Evolutionary conservation across 192 early-diverging fungal genomes (phyloP), one percentile per base, ranked within the genome.

Genomic region (Chytriomyces confervae): DNA sequence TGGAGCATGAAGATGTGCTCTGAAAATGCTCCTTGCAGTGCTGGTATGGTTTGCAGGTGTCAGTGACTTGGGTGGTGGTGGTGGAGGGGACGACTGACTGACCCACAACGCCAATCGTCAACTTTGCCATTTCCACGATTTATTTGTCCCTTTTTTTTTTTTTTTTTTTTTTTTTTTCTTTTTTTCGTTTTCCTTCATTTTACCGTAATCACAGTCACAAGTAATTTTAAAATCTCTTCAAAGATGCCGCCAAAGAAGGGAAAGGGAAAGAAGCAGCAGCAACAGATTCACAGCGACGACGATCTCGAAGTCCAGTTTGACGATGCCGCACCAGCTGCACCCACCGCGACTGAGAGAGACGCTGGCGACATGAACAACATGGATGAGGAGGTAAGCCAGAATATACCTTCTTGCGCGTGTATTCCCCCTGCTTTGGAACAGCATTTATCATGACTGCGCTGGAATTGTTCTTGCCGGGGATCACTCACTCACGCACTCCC

Each of bases 11-110:
- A 86, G 60, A 97, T 88, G 77, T 98, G 97, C 80, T 98, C 97
- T 16, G 87, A 77, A 73, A 97, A 98, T 29, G 97, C 97, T n/a
- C 97, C 97, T 80, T 98, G 97, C 7, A 98, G 90, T n/a, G 95
- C 95, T 83, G 77, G 50, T 13, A 23, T 23, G 9, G 45, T 10
- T 44, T 64, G 45, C 63, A 29, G 51, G 10, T 72, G 63, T 20
- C 11, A 23, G 36, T 13, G 67, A 18, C 13, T 69, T 27, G 24
- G 63, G 18, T 43, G 20, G 63, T 27, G 24, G 27, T 16, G 63
- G 27, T 65, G 63, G 63, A 5, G 63, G 13, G 2, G 67, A 53
- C 50, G 27, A 5, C 16, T 29, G n/a, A 9, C 66, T 27, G 23
- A 77, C 75, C 75, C 2, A 77, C 47, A 36, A 77, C 75, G 13